A percentile compares a stretch with the other conserved stretches of the same genome.
These are phyloP conservation scores for Gracilaria caudata DNA, from an alignment of 23 red algal genomes.

Conservation along the genomic window DNA sequence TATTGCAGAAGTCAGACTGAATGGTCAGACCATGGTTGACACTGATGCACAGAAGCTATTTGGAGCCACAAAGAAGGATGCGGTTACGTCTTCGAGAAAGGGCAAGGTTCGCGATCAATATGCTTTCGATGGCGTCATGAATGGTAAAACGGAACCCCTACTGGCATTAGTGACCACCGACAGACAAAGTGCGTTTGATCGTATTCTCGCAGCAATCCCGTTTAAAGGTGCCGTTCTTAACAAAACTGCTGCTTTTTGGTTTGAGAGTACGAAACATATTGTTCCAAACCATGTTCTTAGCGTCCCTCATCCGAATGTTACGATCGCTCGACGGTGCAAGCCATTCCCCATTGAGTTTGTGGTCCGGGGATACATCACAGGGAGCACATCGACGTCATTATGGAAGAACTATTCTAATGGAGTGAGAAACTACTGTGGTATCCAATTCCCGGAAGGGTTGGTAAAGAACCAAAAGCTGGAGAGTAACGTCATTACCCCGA, in stretches of 20 bases:
- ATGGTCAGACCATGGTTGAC: slow-evolving; percentile 34
- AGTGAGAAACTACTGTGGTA: slow-evolving; percentile 94
- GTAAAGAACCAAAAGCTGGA: slow-evolving; percentile 94
- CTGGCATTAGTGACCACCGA: slow-evolving; percentile 97
- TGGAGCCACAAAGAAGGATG: neutral
- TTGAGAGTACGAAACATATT: slow-evolving; percentile 83
- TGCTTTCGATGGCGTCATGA: slow-evolving; percentile 46
- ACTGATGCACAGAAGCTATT: slow-evolving; percentile 39
- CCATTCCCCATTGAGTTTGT: slow-evolving; percentile 99
- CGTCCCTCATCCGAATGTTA: slow-evolving; percentile 96
- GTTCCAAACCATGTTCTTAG: slow-evolving; percentile 92
- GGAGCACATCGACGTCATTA: slow-evolving; percentile 88
- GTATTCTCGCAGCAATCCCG: slow-evolving; percentile 92
- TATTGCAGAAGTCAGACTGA: slow-evolving; percentile 49
- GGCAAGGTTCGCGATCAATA: slow-evolving; percentile 99
- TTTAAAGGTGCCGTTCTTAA: slow-evolving; percentile 99
- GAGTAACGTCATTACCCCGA: slow-evolving; percentile 93
- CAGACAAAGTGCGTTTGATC: slow-evolving; percentile 96
- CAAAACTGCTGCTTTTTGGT: slow-evolving; percentile 94
- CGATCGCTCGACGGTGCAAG: slow-evolving; percentile 79
- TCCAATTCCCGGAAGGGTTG: slow-evolving; percentile 86
- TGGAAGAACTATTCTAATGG: slow-evolving; percentile 99
- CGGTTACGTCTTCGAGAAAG: slow-evolving; percentile 41
- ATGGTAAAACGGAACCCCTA: slow-evolving; percentile 47
- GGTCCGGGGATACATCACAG: slow-evolving; percentile 97